phyloP scores from a whole-genome alignment of 2,329 filamentous ascomycete genomes.

The Camillea tinctor region DNA sequence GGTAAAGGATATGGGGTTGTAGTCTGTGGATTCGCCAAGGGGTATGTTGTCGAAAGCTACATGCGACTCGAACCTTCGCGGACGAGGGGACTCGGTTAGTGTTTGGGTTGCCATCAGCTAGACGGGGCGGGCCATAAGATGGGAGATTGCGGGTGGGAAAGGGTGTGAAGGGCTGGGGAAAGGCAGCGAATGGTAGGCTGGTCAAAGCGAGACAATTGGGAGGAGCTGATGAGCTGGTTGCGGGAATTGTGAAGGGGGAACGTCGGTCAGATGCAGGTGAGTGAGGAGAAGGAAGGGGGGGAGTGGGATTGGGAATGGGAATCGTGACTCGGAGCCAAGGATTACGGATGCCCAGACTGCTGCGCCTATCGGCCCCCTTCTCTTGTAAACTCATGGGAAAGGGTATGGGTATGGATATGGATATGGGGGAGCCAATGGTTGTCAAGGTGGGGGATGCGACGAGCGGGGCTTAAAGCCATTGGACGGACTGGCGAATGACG shows the following conservation, averaged over 20 bases:
- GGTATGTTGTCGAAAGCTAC: constrained; percentile 62
- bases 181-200: constrained; percentile 6
- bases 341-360: background rate
- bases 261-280: background rate
- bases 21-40: constrained; percentile 56
- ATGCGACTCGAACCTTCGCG: constrained; percentile 56
- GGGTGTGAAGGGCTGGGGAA: constrained; percentile 6
- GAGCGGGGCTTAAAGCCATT: background rate
- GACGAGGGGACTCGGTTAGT: constrained; percentile 33
- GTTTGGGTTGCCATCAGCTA: constrained; percentile 33
- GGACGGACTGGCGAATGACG: background rate
- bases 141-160: constrained; percentile 5
- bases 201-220: background rate
- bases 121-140: constrained; percentile 2
- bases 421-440: background rate
- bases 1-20: constrained; percentile 68
- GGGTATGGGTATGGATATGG: background rate
- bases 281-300: background rate
- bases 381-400: background rate
- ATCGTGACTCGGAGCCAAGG: constrained; percentile 2
- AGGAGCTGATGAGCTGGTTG: background rate
- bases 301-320: no score
- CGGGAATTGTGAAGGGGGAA: background rate
- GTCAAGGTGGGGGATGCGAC: background rate
- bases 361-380: background rate